Percentiles rank a stretch among this genome's conserved stretches.
phyloP scores from a whole-genome alignment of 108 stramenopile genomes.

The Nitzschia palea region DNA sequence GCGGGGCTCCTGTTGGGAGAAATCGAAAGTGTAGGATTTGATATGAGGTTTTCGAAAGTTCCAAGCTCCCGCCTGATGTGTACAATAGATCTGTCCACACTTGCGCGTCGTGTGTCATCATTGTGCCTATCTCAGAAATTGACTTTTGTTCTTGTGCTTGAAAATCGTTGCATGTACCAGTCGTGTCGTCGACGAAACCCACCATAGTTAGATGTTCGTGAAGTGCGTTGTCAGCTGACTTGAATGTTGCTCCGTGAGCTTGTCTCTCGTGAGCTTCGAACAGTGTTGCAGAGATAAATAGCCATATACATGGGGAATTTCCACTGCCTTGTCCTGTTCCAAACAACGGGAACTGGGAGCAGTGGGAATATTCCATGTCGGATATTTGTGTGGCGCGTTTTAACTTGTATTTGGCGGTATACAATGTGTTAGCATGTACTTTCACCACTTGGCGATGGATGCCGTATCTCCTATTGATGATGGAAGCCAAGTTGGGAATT shows the following conservation, averaged over 20 bases:
- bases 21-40: background rate
- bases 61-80: background rate
- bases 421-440: background rate
- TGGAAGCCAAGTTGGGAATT: background rate
- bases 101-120: background rate
- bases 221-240: background rate
- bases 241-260: background rate
- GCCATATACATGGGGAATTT: background rate
- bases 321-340: conserved; percentile 8
- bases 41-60: background rate
- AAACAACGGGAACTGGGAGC: background rate
- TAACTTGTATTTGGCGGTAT: background rate
- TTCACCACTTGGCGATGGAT: background rate
- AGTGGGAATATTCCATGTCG: background rate
- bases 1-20: background rate
- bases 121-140: background rate
- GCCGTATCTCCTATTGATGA: no score
- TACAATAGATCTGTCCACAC: conserved; percentile 3
- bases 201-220: background rate
- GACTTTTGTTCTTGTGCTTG: background rate
- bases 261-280: background rate
- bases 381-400: background rate
- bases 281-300: background rate
- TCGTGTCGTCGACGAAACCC: background rate
- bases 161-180: no score